Evolutionary conservation across 2,329 filamentous ascomycete species (phyloP).

Genomic region (Stromatinia cepivora): DNA sequence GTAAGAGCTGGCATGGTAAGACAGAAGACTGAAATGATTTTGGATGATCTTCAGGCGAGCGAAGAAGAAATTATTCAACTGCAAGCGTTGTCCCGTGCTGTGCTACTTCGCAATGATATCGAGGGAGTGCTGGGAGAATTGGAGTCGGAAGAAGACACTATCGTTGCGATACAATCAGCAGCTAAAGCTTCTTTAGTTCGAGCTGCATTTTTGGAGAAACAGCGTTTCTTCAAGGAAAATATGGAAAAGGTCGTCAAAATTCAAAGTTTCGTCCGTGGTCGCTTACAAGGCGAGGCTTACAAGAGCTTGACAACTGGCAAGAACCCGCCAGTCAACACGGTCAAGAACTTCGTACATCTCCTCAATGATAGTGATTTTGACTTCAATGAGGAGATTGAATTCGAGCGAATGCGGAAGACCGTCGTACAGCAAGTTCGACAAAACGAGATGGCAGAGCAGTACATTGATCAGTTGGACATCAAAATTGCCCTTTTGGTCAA

Average conservation of each 20-base stretch:
- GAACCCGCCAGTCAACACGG: constrained; percentile 92
- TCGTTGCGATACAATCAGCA: constrained; percentile 73
- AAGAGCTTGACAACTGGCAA: constrained; percentile 95
- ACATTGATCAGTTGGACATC: constrained; percentile 97
- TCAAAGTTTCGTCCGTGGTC: constrained; percentile 91
- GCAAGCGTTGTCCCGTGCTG: constrained; percentile 75
- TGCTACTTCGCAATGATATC: constrained; percentile 73
- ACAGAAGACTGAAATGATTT: constrained; percentile 58
- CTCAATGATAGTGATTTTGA: constrained; percentile 98
- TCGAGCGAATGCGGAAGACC: constrained; percentile 89
- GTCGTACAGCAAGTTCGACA: constrained; percentile 96
- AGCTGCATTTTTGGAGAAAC: constrained; percentile 76
- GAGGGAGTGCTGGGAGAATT: constrained; percentile 74
- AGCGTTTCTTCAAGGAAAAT: constrained; percentile 86
- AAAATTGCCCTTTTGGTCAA: constrained; percentile 98
- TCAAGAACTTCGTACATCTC: constrained; percentile 97
- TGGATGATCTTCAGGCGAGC: constrained; percentile 69
- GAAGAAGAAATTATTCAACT: constrained; percentile 66
- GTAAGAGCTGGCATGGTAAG: constrained; percentile 66
- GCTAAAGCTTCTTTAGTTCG: constrained; percentile 74
- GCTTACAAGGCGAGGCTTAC: constrained; percentile 96
- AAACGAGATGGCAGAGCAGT: constrained; percentile 95
- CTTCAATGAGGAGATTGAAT: constrained; percentile 98
- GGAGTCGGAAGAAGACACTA: constrained; percentile 76
- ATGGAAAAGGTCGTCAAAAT: constrained; percentile 99